Percentiles rank a stretch among this genome's conserved stretches.
phyloP scores from a whole-genome alignment of 345 rosid species.

The Streptanthus diversifolius region DNA sequence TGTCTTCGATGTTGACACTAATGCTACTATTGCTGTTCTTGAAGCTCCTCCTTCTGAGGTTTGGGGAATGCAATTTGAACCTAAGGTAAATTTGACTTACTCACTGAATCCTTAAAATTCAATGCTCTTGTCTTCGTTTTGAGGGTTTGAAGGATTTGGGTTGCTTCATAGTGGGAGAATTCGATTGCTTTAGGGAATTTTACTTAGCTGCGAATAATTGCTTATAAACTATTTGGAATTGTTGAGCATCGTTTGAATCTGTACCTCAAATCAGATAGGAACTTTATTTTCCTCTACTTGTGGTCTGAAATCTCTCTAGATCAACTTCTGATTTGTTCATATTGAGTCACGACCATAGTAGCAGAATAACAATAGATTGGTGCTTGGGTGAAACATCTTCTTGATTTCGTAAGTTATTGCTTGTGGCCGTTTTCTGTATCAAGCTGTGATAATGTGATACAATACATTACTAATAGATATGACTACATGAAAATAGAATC shows the following conservation, averaged over 20 bases:
- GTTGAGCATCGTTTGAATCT: neutral
- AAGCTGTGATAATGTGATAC: neutral
- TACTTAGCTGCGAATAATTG: neutral
- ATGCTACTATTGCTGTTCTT: slow-evolving; percentile 77
- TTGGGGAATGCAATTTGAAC: slow-evolving; percentile 95
- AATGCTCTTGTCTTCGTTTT: neutral
- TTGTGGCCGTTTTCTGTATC: neutral
- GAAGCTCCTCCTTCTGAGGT: slow-evolving; percentile 98
- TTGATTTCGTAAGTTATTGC: neutral
- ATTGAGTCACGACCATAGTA: neutral
- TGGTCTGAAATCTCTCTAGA: neutral
- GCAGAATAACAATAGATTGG: neutral
- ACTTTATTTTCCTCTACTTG: neutral
- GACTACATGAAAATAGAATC: neutral
- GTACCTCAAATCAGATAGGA: slow-evolving; percentile 14
- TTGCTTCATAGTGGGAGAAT: neutral
- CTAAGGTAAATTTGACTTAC: slow-evolving; percentile 47
- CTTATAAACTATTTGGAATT: neutral
- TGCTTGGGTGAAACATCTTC: too few relatives aligned
- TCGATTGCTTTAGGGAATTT: neutral
- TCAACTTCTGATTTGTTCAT: neutral
- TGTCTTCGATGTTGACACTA: slow-evolving; percentile 92
- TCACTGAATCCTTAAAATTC: neutral
- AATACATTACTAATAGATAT: neutral
- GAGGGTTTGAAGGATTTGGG: neutral